These are phyloP conservation scores for Nigrospora osmanthi DNA, from an alignment of 2,329 filamentous ascomycete species.

Conservation along the genomic window DNA sequence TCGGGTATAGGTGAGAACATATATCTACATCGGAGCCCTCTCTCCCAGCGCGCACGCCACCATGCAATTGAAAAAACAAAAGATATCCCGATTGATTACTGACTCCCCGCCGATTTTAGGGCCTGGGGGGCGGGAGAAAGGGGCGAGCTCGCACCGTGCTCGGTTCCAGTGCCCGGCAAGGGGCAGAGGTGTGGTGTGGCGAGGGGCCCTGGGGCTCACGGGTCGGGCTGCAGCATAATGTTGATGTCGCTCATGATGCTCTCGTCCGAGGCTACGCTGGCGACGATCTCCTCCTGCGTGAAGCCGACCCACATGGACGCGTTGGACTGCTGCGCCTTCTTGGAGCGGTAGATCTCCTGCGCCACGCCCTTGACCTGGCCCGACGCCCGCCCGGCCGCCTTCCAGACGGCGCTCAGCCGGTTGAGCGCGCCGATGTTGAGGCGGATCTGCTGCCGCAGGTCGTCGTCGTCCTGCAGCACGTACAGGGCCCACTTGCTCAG, in stretches of 20 bases:
- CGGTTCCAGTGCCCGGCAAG: too few species aligned
- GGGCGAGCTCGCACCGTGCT: too few species aligned
- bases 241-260: slow-evolving; percentile 53
- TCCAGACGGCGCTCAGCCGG: slow-evolving; percentile 62
- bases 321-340: slow-evolving; percentile 46
- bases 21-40: too few species aligned
- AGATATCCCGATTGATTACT: too few species aligned
- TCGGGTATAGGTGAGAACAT: too few species aligned
- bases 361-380: slow-evolving; percentile 71
- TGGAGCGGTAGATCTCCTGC: slow-evolving; percentile 60
- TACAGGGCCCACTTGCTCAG: slow-evolving; percentile 69
- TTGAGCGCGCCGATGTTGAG: slow-evolving; percentile 73
- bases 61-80: too few species aligned
- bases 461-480: slow-evolving; percentile 55
- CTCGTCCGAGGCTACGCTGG: slow-evolving; percentile 48
- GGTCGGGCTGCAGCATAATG: slow-evolving; percentile 18
- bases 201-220: too few species aligned
- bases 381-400: slow-evolving; percentile 60
- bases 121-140: too few species aligned
- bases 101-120: too few species aligned
- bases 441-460: slow-evolving; percentile 66
- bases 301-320: slow-evolving; percentile 48
- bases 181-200: too few species aligned
- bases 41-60: too few species aligned
- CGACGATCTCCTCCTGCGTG: slow-evolving; percentile 46